A percentile compares a stretch with the other conserved stretches of the same genome.
Evolutionary conservation across 2,329 filamentous ascomycete species (phyloP).

Genomic region (Verticillium longisporum): DNA sequence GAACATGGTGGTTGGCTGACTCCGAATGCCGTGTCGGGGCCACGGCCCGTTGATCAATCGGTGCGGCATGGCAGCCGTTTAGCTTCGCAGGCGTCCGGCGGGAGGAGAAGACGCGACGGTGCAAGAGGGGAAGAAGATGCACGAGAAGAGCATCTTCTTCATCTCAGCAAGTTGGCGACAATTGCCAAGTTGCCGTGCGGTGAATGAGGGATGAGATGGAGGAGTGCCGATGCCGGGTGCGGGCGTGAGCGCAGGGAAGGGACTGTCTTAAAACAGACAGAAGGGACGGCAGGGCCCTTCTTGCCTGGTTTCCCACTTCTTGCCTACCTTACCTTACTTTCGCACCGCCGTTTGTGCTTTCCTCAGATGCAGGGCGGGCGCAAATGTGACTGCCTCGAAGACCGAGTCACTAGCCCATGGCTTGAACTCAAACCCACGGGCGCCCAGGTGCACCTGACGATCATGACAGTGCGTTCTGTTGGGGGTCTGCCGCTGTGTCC

Average conservation of each 20-base stretch:
- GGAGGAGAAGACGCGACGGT: not conserved
- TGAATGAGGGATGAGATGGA: too few relatives aligned
- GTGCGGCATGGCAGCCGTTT: not conserved
- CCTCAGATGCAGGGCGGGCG: not conserved
- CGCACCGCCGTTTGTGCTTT: too few relatives aligned
- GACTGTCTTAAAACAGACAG: not conserved
- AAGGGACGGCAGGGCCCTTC: not conserved
- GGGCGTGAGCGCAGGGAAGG: too few relatives aligned
- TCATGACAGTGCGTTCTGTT: not conserved
- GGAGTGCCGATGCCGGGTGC: not conserved
- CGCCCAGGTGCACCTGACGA: not conserved
- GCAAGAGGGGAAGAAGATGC: not conserved
- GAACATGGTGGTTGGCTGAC: not conserved
- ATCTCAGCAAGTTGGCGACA: too few relatives aligned
- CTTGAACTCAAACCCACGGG: not conserved
- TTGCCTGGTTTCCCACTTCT: not conserved
- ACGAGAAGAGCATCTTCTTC: not conserved
- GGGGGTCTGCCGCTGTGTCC: not conserved
- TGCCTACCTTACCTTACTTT: too few relatives aligned
- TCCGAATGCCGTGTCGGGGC: not conserved
- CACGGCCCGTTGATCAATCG: not conserved
- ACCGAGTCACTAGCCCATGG: not conserved
- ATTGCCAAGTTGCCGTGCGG: too few relatives aligned
- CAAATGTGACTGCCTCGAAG: not conserved
- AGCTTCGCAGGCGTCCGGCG: not conserved